Evolutionary conservation across 306 rosid species (phyloP).

Genomic region (Inga leiocalycina): DNA sequence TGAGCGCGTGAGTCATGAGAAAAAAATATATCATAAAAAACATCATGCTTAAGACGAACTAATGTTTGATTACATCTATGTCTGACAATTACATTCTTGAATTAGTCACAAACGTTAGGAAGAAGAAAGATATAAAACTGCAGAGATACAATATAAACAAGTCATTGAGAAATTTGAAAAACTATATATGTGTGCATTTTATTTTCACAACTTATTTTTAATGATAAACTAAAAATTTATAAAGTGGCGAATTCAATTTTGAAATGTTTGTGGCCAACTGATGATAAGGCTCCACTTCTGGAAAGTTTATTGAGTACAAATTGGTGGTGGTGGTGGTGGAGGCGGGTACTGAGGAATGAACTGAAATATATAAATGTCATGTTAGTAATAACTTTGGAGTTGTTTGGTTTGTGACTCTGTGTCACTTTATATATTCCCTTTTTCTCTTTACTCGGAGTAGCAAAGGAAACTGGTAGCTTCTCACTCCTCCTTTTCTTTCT

Average conservation of each 20-base stretch:
- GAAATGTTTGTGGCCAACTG: neutral
- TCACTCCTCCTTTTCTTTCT: slow-evolving; percentile 29
- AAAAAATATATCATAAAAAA: neutral
- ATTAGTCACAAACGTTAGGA: too few species aligned
- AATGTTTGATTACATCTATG: neutral
- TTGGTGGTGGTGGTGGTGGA: neutral
- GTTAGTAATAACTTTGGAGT: neutral
- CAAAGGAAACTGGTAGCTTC: slow-evolving; percentile 19
- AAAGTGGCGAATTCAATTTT: neutral
- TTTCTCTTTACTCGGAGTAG: slow-evolving; percentile 11
- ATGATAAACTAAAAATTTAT: neutral
- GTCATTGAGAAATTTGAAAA: too few species aligned
- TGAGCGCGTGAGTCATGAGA: too few species aligned
- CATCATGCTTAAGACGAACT: slow-evolving; percentile 19
- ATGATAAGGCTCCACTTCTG: neutral
- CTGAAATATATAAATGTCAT: slow-evolving; percentile 4
- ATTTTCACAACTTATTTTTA: too few species aligned
- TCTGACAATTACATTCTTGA: too few species aligned
- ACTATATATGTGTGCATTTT: too few species aligned
- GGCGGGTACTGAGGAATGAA: slow-evolving; percentile 28
- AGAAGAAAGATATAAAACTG: too few species aligned
- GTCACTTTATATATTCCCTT: slow-evolving; percentile 5
- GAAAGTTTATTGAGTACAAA: neutral
- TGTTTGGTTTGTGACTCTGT: slow-evolving; percentile 14
- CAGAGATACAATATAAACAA: too few species aligned